Percentiles rank a stretch among this genome's conserved stretches.
Evolutionary conservation across 2,329 filamentous ascomycete species (phyloP).

Genomic region (Aspergillus terreus): DNA sequence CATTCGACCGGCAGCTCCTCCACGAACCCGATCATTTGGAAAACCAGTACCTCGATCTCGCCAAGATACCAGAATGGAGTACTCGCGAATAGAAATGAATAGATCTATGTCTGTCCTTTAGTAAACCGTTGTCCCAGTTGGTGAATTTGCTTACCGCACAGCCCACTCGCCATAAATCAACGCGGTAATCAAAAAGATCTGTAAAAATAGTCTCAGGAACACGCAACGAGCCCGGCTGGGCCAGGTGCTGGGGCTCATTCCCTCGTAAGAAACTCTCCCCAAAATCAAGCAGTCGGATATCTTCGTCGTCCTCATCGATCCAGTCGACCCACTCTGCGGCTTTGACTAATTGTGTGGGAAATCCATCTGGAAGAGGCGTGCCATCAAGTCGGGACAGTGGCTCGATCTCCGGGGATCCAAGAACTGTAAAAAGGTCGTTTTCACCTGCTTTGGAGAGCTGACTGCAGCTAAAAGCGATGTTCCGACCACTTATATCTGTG

Average conservation of each 20-base stretch:
- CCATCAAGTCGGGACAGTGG: conserved; percentile 17
- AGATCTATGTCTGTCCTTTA: conserved; percentile 14
- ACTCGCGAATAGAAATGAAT: conserved; percentile 17
- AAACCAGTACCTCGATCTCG: conserved; percentile 12
- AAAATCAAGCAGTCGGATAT: conserved; percentile 21
- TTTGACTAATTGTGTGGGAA: conserved; percentile 24
- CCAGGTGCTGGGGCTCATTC: conserved; percentile 18
- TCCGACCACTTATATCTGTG: conserved; percentile 25
- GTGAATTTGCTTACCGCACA: conserved; percentile 16
- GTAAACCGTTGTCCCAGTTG: neutral
- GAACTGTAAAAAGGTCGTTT: conserved; percentile 16
- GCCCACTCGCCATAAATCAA: conserved; percentile 31
- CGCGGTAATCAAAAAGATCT: conserved; percentile 24
- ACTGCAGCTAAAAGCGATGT: conserved; percentile 23
- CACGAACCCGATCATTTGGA: conserved; percentile 21
- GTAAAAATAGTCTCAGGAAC: conserved; percentile 31
- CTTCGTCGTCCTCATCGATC: conserved; percentile 25
- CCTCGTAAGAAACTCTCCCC: conserved; percentile 20
- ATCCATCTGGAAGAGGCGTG: conserved; percentile 15
- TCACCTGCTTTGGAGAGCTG: conserved; percentile 6
- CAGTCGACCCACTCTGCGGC: conserved; percentile 20
- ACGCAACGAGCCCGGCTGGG: conserved; percentile 22
- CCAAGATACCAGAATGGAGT: conserved; percentile 17
- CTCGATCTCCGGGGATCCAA: conserved; percentile 18
- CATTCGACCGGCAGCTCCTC: conserved; percentile 17